phyloP scores from a whole-genome alignment of 2,329 filamentous ascomycete genomes.

The Microsporum ferrugineum region DNA sequence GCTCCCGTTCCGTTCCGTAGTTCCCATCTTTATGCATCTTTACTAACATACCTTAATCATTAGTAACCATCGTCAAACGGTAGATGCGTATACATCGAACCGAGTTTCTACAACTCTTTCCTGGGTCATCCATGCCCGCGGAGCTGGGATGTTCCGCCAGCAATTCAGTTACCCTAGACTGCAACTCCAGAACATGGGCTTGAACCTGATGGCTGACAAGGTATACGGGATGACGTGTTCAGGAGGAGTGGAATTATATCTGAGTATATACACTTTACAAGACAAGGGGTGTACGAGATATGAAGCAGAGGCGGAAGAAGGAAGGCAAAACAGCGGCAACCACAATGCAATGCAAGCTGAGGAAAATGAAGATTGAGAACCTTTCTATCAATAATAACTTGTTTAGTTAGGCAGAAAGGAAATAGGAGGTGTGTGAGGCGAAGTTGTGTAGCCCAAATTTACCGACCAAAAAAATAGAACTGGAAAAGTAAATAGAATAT shows the following conservation, averaged over 20 bases:
- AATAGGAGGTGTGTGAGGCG: neutral
- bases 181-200: neutral
- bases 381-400: neutral
- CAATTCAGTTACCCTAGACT: neutral
- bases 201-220: neutral
- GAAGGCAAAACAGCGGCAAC: neutral
- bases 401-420: constrained; percentile 2
- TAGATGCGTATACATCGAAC: constrained; percentile 11
- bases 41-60: neutral
- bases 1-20: neutral
- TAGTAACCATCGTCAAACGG: constrained; percentile 29
- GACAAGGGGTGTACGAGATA: neutral
- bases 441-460: neutral
- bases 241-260: neutral
- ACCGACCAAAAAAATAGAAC: neutral
- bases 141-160: neutral
- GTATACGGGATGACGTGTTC: constrained; percentile 4
- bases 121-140: constrained; percentile 3
- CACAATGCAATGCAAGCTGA: neutral
- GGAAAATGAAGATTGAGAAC: neutral
- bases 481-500: neutral
- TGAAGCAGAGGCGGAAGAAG: neutral
- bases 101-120: neutral
- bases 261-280: neutral
- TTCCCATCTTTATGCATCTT: neutral